These are phyloP conservation scores for Microdochium bolleyi DNA, from an alignment of 2,329 filamentous ascomycete species.

Conservation along the genomic window DNA sequence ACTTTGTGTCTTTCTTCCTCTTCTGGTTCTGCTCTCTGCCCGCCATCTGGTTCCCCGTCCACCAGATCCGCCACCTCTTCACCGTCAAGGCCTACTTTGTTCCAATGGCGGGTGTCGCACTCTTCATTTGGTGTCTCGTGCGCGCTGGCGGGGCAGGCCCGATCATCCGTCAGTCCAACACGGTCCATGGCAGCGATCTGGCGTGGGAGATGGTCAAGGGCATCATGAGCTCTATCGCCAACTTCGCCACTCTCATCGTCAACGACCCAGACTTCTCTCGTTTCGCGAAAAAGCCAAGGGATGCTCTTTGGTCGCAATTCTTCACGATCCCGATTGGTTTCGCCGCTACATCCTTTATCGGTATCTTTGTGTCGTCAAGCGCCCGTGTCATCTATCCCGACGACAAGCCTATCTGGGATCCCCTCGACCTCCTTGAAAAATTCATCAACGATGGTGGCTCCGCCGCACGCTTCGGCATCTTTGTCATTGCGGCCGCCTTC, in stretches of 20 bases:
- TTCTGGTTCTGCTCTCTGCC: conserved; percentile 79
- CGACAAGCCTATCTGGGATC: conserved; percentile 63
- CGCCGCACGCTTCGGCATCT: conserved; percentile 65
- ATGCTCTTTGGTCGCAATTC: conserved; percentile 76
- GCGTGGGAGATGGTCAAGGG: conserved; percentile 79
- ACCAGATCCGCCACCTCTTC: conserved; percentile 83
- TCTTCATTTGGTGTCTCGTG: conserved; percentile 81
- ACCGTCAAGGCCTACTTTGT: conserved; percentile 84
- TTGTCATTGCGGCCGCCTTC: conserved; percentile 63
- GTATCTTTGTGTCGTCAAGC: conserved; percentile 69
- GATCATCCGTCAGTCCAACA: conserved; percentile 63
- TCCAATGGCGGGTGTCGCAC: conserved; percentile 73
- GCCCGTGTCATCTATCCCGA: conserved; percentile 59
- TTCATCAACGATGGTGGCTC: conserved; percentile 65
- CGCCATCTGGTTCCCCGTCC: conserved; percentile 82
- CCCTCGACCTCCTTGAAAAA: conserved; percentile 55
- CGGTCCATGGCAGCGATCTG: conserved; percentile 56
- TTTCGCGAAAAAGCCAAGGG: conserved; percentile 68
- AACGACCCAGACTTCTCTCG: conserved; percentile 80
- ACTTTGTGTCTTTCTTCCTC: conserved; percentile 76
- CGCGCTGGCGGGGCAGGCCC: conserved; percentile 77
- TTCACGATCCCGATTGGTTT: conserved; percentile 66
- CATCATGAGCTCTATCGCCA: conserved; percentile 83
- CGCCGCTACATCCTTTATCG: conserved; percentile 75
- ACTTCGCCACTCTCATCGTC: conserved; percentile 81